Percentiles rank a stretch among this genome's conserved stretches.
Evolutionary conservation across 176 grass and related monocot species (phyloP).

Genomic region (Thinopyrum elongatum): DNA sequence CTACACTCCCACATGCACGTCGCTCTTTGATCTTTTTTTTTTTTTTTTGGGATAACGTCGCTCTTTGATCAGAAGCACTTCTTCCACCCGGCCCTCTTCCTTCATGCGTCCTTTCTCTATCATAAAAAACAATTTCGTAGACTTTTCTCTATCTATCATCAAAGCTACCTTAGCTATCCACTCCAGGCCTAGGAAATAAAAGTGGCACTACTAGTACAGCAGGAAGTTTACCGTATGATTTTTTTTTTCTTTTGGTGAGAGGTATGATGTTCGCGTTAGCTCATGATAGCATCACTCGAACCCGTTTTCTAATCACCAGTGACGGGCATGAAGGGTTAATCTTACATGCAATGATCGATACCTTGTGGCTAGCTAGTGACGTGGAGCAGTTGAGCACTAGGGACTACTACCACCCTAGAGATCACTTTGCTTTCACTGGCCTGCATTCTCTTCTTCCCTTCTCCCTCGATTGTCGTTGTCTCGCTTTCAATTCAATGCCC

Average conservation of each 20-base stretch:
- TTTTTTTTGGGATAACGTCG: no score
- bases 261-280: neutral
- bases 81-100: neutral
- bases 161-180: neutral
- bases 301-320: neutral
- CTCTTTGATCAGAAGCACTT: neutral
- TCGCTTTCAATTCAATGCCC: conserved; percentile 15
- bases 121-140: no score
- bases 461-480: conserved; percentile 9
- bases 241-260: no score
- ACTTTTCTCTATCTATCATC: no score
- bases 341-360: no score
- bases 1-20: neutral
- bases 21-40: neutral
- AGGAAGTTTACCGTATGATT: neutral
- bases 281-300: conserved; percentile 26
- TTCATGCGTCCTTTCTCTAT: neutral
- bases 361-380: no score
- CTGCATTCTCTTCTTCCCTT: no score
- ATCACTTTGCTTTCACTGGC: no score
- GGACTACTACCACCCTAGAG: no score
- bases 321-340: no score
- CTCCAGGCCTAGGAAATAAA: neutral
- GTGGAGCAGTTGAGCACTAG: no score
- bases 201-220: neutral